Evolutionary conservation across 805 yeast genomes (phyloP).

Genomic region (Jamesozyma spencerorum): DNA sequence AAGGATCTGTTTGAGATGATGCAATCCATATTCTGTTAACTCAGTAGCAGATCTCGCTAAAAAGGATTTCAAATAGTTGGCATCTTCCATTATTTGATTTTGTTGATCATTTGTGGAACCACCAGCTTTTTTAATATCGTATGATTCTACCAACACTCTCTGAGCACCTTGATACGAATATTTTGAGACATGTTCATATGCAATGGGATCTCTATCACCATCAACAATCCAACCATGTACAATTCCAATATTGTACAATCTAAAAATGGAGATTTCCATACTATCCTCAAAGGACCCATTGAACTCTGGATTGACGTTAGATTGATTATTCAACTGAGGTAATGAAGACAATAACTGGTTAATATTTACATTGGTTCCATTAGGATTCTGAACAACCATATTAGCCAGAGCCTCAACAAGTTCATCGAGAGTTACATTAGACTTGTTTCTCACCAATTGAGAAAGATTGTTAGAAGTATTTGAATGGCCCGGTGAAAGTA

Average conservation of each 20-base stretch:
- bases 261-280: slow-evolving; percentile 47
- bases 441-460: slow-evolving; percentile 26
- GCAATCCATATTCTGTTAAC: slow-evolving; percentile 59
- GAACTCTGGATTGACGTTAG: slow-evolving; percentile 63
- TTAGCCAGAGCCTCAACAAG: slow-evolving; percentile 46
- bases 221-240: slow-evolving; percentile 82
- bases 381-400: slow-evolving; percentile 29
- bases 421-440: slow-evolving; percentile 31
- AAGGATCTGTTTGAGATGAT: slow-evolving; percentile 36
- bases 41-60: slow-evolving; percentile 63
- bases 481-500: slow-evolving; percentile 37
- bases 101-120: slow-evolving; percentile 17
- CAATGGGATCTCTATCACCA: slow-evolving; percentile 29
- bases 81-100: slow-evolving; percentile 27
- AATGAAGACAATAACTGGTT: slow-evolving; percentile 42
- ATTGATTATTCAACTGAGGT: slow-evolving; percentile 61
- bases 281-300: slow-evolving; percentile 50
- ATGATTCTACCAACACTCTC: slow-evolving; percentile 41
- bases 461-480: slow-evolving; percentile 14
- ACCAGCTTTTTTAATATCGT: slow-evolving; percentile 27
- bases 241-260: slow-evolving; percentile 47
- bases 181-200: slow-evolving; percentile 31
- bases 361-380: slow-evolving; percentile 27
- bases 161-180: slow-evolving; percentile 55
- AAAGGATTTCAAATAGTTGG: slow-evolving; percentile 36